phyloP scores from a whole-genome alignment of 1,139 yeast species.

The Candida dubliniensis region DNA sequence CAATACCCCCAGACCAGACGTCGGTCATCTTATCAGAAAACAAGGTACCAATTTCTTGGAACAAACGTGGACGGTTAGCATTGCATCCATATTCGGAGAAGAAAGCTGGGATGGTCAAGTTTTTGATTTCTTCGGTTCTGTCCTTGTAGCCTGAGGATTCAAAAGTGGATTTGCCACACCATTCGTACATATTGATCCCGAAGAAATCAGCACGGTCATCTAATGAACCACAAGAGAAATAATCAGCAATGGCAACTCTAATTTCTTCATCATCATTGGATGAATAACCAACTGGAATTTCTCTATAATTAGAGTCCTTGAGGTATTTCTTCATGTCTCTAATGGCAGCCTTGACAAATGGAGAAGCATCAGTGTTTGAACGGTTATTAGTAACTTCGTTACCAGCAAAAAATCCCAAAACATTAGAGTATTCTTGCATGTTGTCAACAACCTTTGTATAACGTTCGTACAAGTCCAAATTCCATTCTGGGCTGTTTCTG shows the following conservation, averaged over 20 bases:
- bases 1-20: slow-evolving; percentile 92
- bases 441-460: slow-evolving; percentile 73
- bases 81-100: slow-evolving; percentile 95
- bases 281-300: slow-evolving; percentile 85
- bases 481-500: slow-evolving; percentile 64
- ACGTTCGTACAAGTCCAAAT: slow-evolving; percentile 62
- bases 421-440: slow-evolving; percentile 70
- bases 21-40: slow-evolving; percentile 65
- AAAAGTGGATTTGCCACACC: slow-evolving; percentile 83
- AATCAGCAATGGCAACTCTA: slow-evolving; percentile 72
- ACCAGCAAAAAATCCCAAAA: slow-evolving; percentile 88
- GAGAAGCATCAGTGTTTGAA: slow-evolving; percentile 74
- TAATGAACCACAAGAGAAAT: slow-evolving; percentile 75
- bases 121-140: slow-evolving; percentile 68
- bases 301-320: slow-evolving; percentile 60
- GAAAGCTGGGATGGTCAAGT: slow-evolving; percentile 78
- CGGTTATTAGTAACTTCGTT: slow-evolving; percentile 82
- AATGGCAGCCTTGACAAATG: slow-evolving; percentile 86
- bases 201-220: slow-evolving; percentile 79
- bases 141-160: slow-evolving; percentile 67
- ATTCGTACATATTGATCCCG: slow-evolving; percentile 93
- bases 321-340: slow-evolving; percentile 82
- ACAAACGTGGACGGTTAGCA: slow-evolving; percentile 58
- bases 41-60: slow-evolving; percentile 67
- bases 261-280: slow-evolving; percentile 79